Evolutionary conservation across 73 alveolate species (phyloP), one percentile per base, ranked within the genome.

Genomic region (Stentor coeruleus): DNA sequence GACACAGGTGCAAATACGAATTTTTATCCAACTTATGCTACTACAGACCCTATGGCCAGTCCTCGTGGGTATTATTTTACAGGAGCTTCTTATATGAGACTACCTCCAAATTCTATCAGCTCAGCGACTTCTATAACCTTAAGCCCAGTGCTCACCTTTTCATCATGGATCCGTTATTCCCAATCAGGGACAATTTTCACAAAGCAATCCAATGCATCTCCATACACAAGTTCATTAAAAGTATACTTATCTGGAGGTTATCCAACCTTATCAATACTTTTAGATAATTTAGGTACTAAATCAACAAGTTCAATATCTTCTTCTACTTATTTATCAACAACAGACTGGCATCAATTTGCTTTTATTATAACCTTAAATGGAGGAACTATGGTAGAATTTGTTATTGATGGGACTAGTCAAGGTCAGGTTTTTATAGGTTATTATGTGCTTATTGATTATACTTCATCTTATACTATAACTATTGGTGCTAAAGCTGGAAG

Each of bases 11-110:
- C 79, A 28, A 11, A 20, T 33, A 28, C 79, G 0, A 66, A 26
- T 0, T 66, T 66, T 2, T 66, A 66, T 33, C 79, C 79, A 11
- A 40, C 0, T 2, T 66, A 66, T 66, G 79, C 20, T 1, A 66
- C 1, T 20, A 66, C n/a, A 28, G 79, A 66, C 37, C 79, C 79
- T 0, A 66, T 1, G 41, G 79, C 79, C n/a, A 31, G 49, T 66
- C n/a, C n/a, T 0, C n/a, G 79, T 28, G 79, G 79, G 39, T 66
- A 66, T 2, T 66, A 66, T 66, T 66, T 66, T 33, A 31, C n/a
- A 1, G 79, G 79, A 2, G n/a, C 79, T 20, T 66, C 79, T 0
- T 31, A 28, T 33, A 66, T 66, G 79, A 20, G 37, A 28, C 79
- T 66, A 1, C 40, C 79, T 20, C 79, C 79, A 11, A 20, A 66